Base-by-base conservation (phyloP, 1,139 yeast species). In the Chernovozyma sophiae-reginae region DNA sequence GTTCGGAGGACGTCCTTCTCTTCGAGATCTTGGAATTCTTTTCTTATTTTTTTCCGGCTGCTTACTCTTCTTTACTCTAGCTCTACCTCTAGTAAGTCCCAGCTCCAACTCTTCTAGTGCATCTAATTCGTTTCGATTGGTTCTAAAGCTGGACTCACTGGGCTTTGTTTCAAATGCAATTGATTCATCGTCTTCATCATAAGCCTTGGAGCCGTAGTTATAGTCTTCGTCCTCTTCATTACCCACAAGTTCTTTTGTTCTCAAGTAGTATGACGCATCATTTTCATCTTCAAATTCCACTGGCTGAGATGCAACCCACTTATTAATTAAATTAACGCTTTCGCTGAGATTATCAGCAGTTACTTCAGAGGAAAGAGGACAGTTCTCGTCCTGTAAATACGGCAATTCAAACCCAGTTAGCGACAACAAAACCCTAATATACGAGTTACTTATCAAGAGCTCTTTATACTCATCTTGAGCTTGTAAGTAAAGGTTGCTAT, bases 241-340 rank as follows among this genome's bases (percentile, higher is more conserved):
- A 25, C 49, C 52, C n/a, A n/a, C n/a, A 7, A 46, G 38, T 28
- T 60, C 65, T 37, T 49, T 52, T 1, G 51, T 41, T 32, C 68
- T 53, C 37, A 65, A 46, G 42, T 56, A 64, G 41, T 47, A 63
- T 14, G 61, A 54, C 0, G 77, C 71, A 31, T 63, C 68, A 46
- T 60, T 62, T 8, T 60, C 70, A 38, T 68, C 76, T 19, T 70
- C 77, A 41, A 73, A 70, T 2, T 35, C 32, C 1, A 54, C 61
- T 3, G 68, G 69, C 36, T 62, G 68, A n/a, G 32, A 34, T 0
- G 41, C 30, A 4, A 51, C 40, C 69, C 71, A 67, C 37, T 62
- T 63, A 33, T 56, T 52, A 19, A 68, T 49, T 22, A 53, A 42
- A 5, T 59, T 64, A 4, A 51, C 32, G 6, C 48, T 46, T 27